Evolutionary conservation across 1,284 basidiomycete species (phyloP).

Genomic region (Austroboletus sp.): DNA sequence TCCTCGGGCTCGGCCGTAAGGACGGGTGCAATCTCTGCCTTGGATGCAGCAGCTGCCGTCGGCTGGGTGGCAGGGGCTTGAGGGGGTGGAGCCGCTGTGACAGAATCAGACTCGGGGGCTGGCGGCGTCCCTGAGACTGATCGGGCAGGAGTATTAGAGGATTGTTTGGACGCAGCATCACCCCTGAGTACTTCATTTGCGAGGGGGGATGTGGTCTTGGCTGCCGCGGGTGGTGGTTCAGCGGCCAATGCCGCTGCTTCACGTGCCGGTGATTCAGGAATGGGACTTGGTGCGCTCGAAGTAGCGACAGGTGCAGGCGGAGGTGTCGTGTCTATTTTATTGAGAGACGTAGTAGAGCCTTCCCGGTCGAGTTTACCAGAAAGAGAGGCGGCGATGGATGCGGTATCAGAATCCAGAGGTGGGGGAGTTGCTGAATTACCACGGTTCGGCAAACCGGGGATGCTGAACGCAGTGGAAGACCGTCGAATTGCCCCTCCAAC

Average conservation of each 20-base stretch:
- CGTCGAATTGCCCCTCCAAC: slow-evolving; percentile 31
- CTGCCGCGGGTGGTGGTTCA: slow-evolving; percentile 19
- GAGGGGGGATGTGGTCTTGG: slow-evolving; percentile 29
- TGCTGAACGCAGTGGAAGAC: slow-evolving; percentile 30
- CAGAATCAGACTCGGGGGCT: slow-evolving; percentile 10
- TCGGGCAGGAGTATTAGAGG: slow-evolving; percentile 15
- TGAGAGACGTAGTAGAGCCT: slow-evolving; percentile 25
- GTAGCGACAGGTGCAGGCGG: slow-evolving; percentile 11
- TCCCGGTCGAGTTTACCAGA: slow-evolving; percentile 28
- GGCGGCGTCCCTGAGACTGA: slow-evolving; percentile 19
- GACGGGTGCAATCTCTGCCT: slow-evolving; percentile 13
- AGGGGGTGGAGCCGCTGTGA: slow-evolving; percentile 11
- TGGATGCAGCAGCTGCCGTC: slow-evolving; percentile 1
- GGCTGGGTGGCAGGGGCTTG: slow-evolving; percentile 3
- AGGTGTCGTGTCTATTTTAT: slow-evolving; percentile 26
- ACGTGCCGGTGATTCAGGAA: slow-evolving; percentile 49
- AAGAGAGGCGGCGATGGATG: slow-evolving; percentile 23
- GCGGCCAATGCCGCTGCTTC: slow-evolving; percentile 39
- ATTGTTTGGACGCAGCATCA: slow-evolving; percentile 12
- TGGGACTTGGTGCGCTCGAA: slow-evolving; percentile 41
- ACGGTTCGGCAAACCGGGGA: slow-evolving; percentile 28
- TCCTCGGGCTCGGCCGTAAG: slow-evolving; percentile 30
- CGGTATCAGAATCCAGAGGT: slow-evolving; percentile 29
- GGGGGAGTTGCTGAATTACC: slow-evolving; percentile 24
- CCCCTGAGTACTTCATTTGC: slow-evolving; percentile 20